A percentile compares a stretch with the other conserved stretches of the same genome.
Evolutionary conservation across 495 filamentous ascomycete species (phyloP).

Genomic region (Podospora pseudocomata): DNA sequence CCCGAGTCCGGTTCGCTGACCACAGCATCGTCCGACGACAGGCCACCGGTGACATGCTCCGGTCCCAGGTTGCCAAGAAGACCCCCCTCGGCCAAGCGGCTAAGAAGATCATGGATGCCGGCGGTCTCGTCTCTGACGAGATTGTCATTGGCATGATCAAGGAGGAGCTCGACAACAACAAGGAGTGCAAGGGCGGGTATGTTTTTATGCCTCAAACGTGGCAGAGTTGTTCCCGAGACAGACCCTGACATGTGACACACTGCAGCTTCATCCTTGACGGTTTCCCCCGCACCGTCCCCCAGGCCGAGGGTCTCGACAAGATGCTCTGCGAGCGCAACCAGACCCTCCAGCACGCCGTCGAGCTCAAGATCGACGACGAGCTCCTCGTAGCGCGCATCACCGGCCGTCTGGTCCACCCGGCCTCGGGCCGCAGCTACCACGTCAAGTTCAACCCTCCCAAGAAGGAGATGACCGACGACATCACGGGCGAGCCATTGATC

Average conservation of each 20-base stretch:
- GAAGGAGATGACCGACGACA: slow-evolving; percentile 86
- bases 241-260: slow-evolving; percentile 9
- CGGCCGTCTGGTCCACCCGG: slow-evolving; percentile 91
- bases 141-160: slow-evolving; percentile 99
- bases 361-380: slow-evolving; percentile 93
- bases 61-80: slow-evolving; percentile 97
- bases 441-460: slow-evolving; percentile 99
- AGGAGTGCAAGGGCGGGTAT: slow-evolving; percentile 95
- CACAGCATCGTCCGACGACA: slow-evolving; percentile 33
- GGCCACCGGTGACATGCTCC: slow-evolving; percentile 99
- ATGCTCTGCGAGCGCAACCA: slow-evolving; percentile 75
- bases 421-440: slow-evolving; percentile 95
- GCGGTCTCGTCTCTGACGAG: slow-evolving; percentile 95
- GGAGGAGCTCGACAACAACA: slow-evolving; percentile 88
- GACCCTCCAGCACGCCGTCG: slow-evolving; percentile 86
- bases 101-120: slow-evolving; percentile 99
- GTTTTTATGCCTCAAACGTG: slow-evolving; percentile 25
- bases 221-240: not conserved
- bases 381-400: slow-evolving; percentile 95
- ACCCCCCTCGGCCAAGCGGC: slow-evolving; percentile 90
- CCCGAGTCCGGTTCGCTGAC: slow-evolving; percentile 9
- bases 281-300: slow-evolving; percentile 93
- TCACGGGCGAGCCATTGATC: slow-evolving; percentile 94
- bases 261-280: slow-evolving; percentile 96
- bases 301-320: slow-evolving; percentile 88